Base-by-base conservation (phyloP, 352 stramenopile genomes). In the Heterotrichella gracilis region DNA sequence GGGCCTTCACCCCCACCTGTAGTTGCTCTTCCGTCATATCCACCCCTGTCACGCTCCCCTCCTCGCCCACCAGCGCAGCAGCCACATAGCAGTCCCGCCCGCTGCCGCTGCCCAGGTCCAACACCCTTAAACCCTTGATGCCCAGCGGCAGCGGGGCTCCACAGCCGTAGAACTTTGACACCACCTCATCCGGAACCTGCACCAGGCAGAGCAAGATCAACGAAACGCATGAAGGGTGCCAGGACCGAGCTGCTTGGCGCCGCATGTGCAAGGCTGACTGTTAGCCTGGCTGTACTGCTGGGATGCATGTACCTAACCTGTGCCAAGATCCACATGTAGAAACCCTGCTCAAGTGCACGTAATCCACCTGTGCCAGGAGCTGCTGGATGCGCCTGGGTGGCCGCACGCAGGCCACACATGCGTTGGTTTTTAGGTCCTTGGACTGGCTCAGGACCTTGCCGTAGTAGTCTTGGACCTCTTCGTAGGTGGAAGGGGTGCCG, bases 11-110 rank as follows among this genome's bases (percentile, higher is more conserved):
- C 2, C 82, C 83, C 0, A 85, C 74, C 19, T 81, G 74, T n/a
- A 92, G 76, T 74, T 90, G 84, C 76, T 88, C 81, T 20, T 82
- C 75, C 2, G 82, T 89, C 81, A 91, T 87, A 73, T 91, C 85
- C 19, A 93, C 82, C 14, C 84, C 85, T 40, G 87, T 81, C 3
- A 91, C 83, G 20, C 74, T 78, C 0, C 85, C 85, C 13, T 76
- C 78, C 0, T 75, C 25, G 13, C 85, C 85, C 0, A 91, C 84
- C 4, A 91, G 76, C 72, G 85, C 79, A 66, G 79, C 78, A 0
- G 78, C 80, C 69, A 88, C 78, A 76, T 87, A 93, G 17, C 84
- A 81, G 74, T 93, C 84, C 2, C 84, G 74, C n/a, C 85, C 85
- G 21, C 79, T 79, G 25, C 84, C 84, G 74, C 82, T 87, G 22